Percentiles rank a stretch among this genome's conserved stretches.
phyloP scores from a whole-genome alignment of 768 basidiomycete species.

The Pulveroboletus sp. region DNA sequence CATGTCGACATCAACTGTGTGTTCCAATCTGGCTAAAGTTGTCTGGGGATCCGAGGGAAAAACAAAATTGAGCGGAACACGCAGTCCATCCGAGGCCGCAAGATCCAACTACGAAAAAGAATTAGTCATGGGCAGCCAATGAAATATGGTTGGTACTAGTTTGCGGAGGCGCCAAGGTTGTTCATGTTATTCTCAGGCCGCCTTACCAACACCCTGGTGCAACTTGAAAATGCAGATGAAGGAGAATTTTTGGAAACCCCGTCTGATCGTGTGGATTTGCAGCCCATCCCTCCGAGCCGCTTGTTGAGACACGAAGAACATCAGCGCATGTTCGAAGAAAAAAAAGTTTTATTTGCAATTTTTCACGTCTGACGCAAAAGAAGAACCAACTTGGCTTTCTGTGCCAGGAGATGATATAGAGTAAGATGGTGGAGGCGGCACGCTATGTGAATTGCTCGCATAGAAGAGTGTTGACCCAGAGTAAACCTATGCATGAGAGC shows the following conservation, averaged over 20 bases:
- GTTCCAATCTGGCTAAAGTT: not conserved
- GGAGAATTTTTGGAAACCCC: too few species aligned
- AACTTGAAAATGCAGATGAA: not conserved
- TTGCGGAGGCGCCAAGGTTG: not conserved
- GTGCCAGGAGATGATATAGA: too few species aligned
- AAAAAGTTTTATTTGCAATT: too few species aligned
- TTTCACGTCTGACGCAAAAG: too few species aligned
- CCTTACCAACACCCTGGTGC: not conserved
- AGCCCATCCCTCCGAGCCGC: too few species aligned
- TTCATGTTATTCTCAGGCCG: not conserved
- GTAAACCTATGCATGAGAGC: not conserved
- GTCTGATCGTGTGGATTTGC: too few species aligned
- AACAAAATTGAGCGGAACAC: not conserved
- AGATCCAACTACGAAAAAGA: not conserved
- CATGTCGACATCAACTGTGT: too few species aligned
- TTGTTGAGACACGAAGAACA: too few species aligned
- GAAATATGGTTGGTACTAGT: not conserved
- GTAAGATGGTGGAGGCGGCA: too few species aligned
- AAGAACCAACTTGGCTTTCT: too few species aligned
- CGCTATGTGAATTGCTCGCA: not conserved
- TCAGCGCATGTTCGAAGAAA: too few species aligned
- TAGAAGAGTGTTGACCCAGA: not conserved
- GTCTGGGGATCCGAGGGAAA: not conserved
- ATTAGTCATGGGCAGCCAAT: too few species aligned
- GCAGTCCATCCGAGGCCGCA: not conserved